Percentiles rank a stretch among this genome's conserved stretches.
Evolutionary conservation across 768 basidiomycete genomes (phyloP).

Genomic region (Lenzites betulinus): DNA sequence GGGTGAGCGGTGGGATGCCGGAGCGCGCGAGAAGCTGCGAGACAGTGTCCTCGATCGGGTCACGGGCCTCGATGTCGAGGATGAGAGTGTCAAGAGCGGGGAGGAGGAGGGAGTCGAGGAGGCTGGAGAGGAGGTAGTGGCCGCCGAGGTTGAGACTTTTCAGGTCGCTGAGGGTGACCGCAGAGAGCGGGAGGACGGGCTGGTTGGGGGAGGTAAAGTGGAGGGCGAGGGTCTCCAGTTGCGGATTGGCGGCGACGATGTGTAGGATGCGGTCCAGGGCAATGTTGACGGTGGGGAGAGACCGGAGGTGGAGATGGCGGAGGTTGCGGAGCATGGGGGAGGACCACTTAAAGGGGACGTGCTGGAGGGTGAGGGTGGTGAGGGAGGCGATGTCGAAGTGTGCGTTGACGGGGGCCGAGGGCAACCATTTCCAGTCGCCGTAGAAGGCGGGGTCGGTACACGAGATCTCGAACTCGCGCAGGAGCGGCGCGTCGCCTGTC

Average conservation of each 20-base stretch:
- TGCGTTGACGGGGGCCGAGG: conserved; percentile 44
- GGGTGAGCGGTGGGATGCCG: conserved; percentile 53
- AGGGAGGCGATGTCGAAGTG: conserved; percentile 48
- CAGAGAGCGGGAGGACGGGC: conserved; percentile 61
- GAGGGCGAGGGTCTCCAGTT: conserved; percentile 56
- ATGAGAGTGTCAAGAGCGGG: conserved; percentile 60
- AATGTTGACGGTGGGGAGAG: conserved; percentile 62
- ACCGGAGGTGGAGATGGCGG: conserved; percentile 60
- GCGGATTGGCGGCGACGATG: conserved; percentile 60
- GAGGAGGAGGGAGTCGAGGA: conserved; percentile 61
- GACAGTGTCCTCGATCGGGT: conserved; percentile 74
- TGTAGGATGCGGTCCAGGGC: conserved; percentile 70
- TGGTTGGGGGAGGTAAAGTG: conserved; percentile 63
- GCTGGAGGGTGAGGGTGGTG: conserved; percentile 61
- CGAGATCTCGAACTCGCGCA: conserved; percentile 78
- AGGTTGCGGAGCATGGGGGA: conserved; percentile 70
- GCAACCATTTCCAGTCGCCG: conserved; percentile 76
- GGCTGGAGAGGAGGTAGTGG: conserved; percentile 60
- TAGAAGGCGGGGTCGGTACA: conserved; percentile 63
- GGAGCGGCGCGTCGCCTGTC: conserved; percentile 68
- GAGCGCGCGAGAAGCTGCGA: conserved; percentile 62
- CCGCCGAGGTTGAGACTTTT: conserved; percentile 63
- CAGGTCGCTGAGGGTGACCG: conserved; percentile 55
- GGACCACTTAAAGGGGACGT: conserved; percentile 77
- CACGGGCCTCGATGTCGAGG: conserved; percentile 74